Base-by-base conservation (phyloP, 441 rosid genomes). In the Erysimum cheiri region DNA sequence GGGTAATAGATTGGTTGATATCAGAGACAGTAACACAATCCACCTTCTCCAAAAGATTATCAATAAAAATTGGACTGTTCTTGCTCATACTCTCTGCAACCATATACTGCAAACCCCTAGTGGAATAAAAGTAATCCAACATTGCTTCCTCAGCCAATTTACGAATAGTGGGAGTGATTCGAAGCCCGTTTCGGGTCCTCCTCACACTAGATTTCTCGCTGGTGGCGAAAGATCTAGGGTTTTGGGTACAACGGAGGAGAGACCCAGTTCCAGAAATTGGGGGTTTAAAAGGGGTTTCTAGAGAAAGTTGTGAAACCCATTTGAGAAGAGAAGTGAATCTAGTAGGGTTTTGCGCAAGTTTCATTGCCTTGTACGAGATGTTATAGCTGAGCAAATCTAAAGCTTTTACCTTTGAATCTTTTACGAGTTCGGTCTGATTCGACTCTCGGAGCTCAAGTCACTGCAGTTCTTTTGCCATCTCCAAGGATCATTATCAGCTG, bases 51-150 rank as follows among this genome's bases (percentile, higher is more conserved):
- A 89, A 48, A 3, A 86, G 78, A 41, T 73, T 85, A 35, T 64
- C 73, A n/a, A 86, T 71, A 70, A 90, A 93, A 50, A 62, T 24
- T 2, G 97, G 96, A 1, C 92, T 80, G 73, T 84, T 86, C 79
- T 78, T 77, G 72, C 93, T 88, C 76, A 88, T 83, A 46, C 76
- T 55, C 80, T 93, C 92, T 0, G 96, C 92, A 69, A 82, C 85
- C 66, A 37, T 48, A 58, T 81, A 91, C 66, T 75, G 86, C 36
- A 93, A 77, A 70, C 75, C 78, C 64, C 94, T 83, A 49, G 92
- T 93, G 52, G 56, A 73, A 70, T 87, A 86, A 53, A 93, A 81
- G 77, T 87, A 93, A 49, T 91, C 96, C 4, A 82, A 52, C 52
- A 93, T 71, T 15, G 90, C 96, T 72, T 79, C 85, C 76, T 89